Percentiles rank a stretch among this genome's conserved stretches.
Evolutionary conservation across 2,329 filamentous ascomycete species (phyloP).

Genomic region (Fusarium chlamydosporum): DNA sequence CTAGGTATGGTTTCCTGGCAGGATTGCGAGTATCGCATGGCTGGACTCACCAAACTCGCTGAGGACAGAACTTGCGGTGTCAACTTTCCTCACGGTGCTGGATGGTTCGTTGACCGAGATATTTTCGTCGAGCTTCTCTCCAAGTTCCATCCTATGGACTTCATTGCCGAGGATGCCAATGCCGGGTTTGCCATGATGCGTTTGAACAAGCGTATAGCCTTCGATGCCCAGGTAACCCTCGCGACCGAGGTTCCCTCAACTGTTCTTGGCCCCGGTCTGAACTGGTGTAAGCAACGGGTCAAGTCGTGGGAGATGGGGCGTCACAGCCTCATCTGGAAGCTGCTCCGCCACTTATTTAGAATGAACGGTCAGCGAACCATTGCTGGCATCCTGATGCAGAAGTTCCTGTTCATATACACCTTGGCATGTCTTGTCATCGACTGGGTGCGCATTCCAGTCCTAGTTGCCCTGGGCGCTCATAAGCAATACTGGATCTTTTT

Average conservation of each 20-base stretch:
- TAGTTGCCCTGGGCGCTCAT: conserved; percentile 4
- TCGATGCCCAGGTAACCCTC: conserved; percentile 10
- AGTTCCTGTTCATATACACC: conserved; percentile 1
- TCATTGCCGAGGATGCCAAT: conserved; percentile 9
- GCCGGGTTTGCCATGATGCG: conserved; percentile 17
- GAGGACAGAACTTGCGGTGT: conserved; percentile 9
- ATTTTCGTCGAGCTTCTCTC: conserved; percentile 5
- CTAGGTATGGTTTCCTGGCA: conserved; percentile 17
- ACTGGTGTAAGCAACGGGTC: conserved; percentile 42
- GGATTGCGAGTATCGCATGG: conserved; percentile 13
- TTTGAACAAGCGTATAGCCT: conserved; percentile 2
- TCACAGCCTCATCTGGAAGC: conserved; percentile 28
- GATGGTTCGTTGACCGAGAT: conserved; percentile 16
- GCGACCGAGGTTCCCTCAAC: conserved; percentile 4
- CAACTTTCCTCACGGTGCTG: conserved; percentile 11
- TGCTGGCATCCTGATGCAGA: conserved; percentile 5
- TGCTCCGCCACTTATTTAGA: conserved; percentile 9
- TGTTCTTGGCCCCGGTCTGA: conserved; percentile 32
- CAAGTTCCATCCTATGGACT: conserved; percentile 17
- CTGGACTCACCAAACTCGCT: conserved; percentile 10
- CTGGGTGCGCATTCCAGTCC: conserved; percentile 11
- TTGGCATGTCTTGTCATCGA: background rate
- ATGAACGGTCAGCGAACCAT: background rate
- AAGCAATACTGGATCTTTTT: conserved; percentile 23
- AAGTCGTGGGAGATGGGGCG: conserved; percentile 42